These are phyloP conservation scores for Vitis hybrid DNA, from an alignment of 177 flowering plant species.

Conservation along the genomic window DNA sequence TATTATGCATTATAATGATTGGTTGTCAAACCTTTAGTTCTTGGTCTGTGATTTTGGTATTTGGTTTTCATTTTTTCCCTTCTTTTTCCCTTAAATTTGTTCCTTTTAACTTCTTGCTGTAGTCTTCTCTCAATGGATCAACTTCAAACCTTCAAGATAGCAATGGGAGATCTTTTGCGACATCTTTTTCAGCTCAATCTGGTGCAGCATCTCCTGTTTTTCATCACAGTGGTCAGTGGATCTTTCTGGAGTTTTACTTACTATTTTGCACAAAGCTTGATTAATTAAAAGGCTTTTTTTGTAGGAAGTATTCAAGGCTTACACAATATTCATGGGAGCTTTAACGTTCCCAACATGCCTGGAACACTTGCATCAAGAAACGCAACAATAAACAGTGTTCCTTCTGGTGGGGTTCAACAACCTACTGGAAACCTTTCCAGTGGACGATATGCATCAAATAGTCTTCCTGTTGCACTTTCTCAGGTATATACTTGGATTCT, in stretches of 20 bases:
- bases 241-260: slow-evolving; percentile 5
- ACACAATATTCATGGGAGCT: slow-evolving; percentile 84
- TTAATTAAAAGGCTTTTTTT: slow-evolving; percentile 7
- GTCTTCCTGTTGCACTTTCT: slow-evolving; percentile 80
- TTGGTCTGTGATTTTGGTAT: too few relatives aligned
- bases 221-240: slow-evolving; percentile 79
- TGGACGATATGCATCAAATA: slow-evolving; percentile 88
- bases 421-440: slow-evolving; percentile 74
- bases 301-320: slow-evolving; percentile 76
- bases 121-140: slow-evolving; percentile 88
- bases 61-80: neutral
- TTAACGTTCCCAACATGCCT: slow-evolving; percentile 71
- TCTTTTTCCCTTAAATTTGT: neutral
- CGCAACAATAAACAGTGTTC: slow-evolving; percentile 60
- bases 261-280: slow-evolving; percentile 5
- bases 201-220: slow-evolving; percentile 83
- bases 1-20: too few relatives aligned
- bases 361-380: slow-evolving; percentile 79
- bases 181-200: slow-evolving; percentile 86
- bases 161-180: slow-evolving; percentile 65
- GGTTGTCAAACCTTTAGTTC: too few relatives aligned
- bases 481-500: slow-evolving; percentile 48
- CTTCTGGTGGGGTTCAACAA: slow-evolving; percentile 84
- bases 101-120: slow-evolving; percentile 20
- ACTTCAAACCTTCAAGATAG: slow-evolving; percentile 80